Evolutionary conservation across 2,329 filamentous ascomycete genomes (phyloP).

Genomic region (Xylaria arbuscula): DNA sequence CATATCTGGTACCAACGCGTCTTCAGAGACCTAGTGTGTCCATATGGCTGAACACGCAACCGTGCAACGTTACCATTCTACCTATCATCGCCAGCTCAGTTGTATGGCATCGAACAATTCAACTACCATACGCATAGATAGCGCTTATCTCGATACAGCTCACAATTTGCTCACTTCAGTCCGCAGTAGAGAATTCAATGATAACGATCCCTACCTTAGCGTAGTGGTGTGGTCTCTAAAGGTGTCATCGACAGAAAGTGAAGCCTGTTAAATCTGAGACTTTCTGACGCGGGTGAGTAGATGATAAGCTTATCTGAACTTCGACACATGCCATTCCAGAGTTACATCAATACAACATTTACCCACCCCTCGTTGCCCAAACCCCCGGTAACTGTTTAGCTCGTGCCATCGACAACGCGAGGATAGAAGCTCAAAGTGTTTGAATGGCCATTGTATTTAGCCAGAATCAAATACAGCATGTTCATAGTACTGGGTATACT

Average conservation of each 20-base stretch:
- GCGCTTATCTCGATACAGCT: slow-evolving; percentile 10
- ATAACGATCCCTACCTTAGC: slow-evolving; percentile 5
- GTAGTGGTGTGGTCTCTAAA: slow-evolving; percentile 4
- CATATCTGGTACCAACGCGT: slow-evolving; percentile 23
- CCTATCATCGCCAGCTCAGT: background rate
- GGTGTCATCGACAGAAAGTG: background rate
- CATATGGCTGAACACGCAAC: slow-evolving; percentile 10
- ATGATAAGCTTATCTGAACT: background rate
- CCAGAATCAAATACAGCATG: background rate
- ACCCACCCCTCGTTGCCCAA: background rate
- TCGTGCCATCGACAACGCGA: background rate
- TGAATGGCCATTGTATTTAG: background rate
- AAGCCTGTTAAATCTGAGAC: background rate
- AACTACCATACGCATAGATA: slow-evolving; percentile 4
- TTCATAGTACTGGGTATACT: background rate
- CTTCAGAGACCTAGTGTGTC: slow-evolving; percentile 9
- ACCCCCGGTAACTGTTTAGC: background rate
- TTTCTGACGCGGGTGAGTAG: background rate
- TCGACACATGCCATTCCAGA: background rate
- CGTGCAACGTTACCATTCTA: slow-evolving; percentile 35
- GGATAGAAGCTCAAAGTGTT: background rate
- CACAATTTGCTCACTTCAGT: slow-evolving; percentile 11
- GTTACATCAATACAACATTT: background rate
- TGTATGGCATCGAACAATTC: slow-evolving; percentile 10
- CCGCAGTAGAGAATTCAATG: background rate